These are phyloP conservation scores for Aphanomyces stellatus DNA, from an alignment of 352 stramenopile genomes.

Conservation along the genomic window DNA sequence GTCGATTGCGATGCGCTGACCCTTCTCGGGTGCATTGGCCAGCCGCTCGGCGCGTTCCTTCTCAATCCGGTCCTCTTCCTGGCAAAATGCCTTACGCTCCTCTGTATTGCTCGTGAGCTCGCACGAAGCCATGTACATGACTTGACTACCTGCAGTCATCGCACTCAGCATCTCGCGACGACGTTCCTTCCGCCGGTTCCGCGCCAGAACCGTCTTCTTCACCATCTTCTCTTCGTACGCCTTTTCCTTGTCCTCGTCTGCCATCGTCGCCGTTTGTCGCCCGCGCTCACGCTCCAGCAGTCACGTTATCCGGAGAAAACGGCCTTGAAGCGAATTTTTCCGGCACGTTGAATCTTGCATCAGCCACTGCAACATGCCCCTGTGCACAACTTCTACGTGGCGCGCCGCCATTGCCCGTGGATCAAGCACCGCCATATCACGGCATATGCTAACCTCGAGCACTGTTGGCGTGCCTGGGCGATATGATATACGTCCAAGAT, in stretches of 20 bases:
- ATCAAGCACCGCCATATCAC: too few species aligned
- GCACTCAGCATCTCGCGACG: slow-evolving; percentile 43
- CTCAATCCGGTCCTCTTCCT: slow-evolving; percentile 25
- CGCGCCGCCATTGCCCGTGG: too few species aligned
- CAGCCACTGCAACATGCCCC: too few species aligned
- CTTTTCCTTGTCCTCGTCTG: neutral
- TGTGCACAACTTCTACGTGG: too few species aligned
- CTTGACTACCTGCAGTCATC: slow-evolving; percentile 42
- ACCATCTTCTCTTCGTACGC: slow-evolving; percentile 10
- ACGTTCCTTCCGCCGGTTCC: slow-evolving; percentile 43
- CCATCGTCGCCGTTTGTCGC: neutral
- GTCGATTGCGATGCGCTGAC: slow-evolving; percentile 51
- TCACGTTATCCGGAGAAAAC: neutral
- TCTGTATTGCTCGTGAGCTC: slow-evolving; percentile 25
- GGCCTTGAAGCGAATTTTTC: too few species aligned
- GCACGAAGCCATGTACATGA: neutral
- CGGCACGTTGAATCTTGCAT: too few species aligned
- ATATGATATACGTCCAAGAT: too few species aligned
- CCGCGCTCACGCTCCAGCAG: neutral
- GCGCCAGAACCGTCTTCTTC: slow-evolving; percentile 12
- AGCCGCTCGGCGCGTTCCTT: slow-evolving; percentile 27
- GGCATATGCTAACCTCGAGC: too few species aligned
- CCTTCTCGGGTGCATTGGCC: slow-evolving; percentile 28
- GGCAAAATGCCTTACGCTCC: slow-evolving; percentile 38
- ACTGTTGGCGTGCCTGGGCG: too few species aligned